These are phyloP conservation scores for Diutina scorzettiae DNA, from an alignment of 1,139 yeast genomes.

Conservation along the genomic window DNA sequence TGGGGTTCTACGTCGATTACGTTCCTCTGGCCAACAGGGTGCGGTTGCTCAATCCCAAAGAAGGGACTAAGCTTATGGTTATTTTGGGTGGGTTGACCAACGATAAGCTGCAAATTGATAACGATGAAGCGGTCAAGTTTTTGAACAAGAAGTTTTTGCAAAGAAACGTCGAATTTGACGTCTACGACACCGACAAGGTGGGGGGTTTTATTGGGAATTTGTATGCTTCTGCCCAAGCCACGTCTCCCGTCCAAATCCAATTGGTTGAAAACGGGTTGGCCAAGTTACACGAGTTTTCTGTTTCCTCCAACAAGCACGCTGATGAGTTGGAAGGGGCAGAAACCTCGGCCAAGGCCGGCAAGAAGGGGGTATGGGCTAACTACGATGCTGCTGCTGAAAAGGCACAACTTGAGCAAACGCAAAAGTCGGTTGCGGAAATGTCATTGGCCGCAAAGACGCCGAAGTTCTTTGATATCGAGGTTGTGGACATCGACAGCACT, in stretches of 20 bases:
- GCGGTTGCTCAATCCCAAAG: slow-evolving; percentile 57
- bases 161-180: slow-evolving; percentile 59
- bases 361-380: slow-evolving; percentile 57
- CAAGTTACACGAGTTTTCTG: slow-evolving; percentile 54
- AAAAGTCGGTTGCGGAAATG: slow-evolving; percentile 13
- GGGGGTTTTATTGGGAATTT: slow-evolving; percentile 77
- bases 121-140: slow-evolving; percentile 44
- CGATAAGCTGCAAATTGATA: slow-evolving; percentile 30
- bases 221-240: slow-evolving; percentile 37
- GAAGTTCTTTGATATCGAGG: slow-evolving; percentile 49
- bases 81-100: slow-evolving; percentile 67
- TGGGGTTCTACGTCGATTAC: slow-evolving; percentile 59
- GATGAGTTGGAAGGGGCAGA: slow-evolving; percentile 50
- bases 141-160: slow-evolving; percentile 51
- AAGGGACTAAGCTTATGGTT: slow-evolving; percentile 55
- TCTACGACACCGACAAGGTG: slow-evolving; percentile 60
- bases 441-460: slow-evolving; percentile 21
- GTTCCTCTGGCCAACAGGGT: slow-evolving; percentile 59
- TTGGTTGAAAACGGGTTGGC: slow-evolving; percentile 57
- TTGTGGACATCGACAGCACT: slow-evolving; percentile 37
- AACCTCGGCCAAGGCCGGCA: slow-evolving; percentile 40
- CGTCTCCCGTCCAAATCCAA: slow-evolving; percentile 46
- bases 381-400: slow-evolving; percentile 33
- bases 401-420: slow-evolving; percentile 12
- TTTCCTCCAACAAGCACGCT: slow-evolving; percentile 43